These are phyloP conservation scores for Cryptococcus sp. DNA, from an alignment of 1,284 basidiomycete species.

Conservation along the genomic window DNA sequence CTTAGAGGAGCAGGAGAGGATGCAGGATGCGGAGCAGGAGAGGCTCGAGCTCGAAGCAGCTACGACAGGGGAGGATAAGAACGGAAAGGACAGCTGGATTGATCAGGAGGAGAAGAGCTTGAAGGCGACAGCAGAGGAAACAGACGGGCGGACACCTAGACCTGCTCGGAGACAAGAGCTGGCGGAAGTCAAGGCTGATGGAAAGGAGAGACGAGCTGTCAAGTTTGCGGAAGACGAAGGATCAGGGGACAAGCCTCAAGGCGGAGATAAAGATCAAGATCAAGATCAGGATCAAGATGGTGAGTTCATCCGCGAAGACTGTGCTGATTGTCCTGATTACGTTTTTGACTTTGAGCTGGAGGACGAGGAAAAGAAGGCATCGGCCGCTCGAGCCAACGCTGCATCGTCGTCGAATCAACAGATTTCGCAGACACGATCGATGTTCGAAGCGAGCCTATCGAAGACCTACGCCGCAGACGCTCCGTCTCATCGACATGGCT, in stretches of 20 bases:
- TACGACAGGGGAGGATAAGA: constrained; percentile 9
- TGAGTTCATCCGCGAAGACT: constrained; percentile 9
- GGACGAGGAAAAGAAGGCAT: constrained; percentile 6
- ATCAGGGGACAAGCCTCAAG: too few relatives aligned
- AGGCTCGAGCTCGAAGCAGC: too few relatives aligned
- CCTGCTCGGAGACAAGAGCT: constrained; percentile 16
- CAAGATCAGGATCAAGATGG: constrained; percentile 17
- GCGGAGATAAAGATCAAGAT: too few relatives aligned
- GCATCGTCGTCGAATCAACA: too few relatives aligned
- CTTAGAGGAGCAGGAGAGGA: background rate
- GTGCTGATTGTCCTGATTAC: constrained; percentile 24
- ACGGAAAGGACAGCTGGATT: constrained; percentile 39
- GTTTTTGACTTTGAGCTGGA: constrained; percentile 47
- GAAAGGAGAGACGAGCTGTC: constrained; percentile 19
- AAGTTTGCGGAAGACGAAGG: constrained; percentile 31
- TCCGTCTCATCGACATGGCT: constrained; percentile 44
- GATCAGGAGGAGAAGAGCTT: constrained; percentile 19
- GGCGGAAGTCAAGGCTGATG: constrained; percentile 13
- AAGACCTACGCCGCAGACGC: constrained; percentile 43
- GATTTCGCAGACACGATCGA: constrained; percentile 18
- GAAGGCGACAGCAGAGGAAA: constrained; percentile 6
- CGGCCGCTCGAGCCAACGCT: too few relatives aligned
- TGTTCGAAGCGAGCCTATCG: constrained; percentile 42
- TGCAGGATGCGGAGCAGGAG: background rate
- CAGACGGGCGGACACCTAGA: constrained; percentile 20